A percentile compares a stretch with the other conserved stretches of the same genome.
These are phyloP conservation scores for Kwoniella newhampshirensis DNA, from an alignment of 768 basidiomycete species.

Conservation along the genomic window DNA sequence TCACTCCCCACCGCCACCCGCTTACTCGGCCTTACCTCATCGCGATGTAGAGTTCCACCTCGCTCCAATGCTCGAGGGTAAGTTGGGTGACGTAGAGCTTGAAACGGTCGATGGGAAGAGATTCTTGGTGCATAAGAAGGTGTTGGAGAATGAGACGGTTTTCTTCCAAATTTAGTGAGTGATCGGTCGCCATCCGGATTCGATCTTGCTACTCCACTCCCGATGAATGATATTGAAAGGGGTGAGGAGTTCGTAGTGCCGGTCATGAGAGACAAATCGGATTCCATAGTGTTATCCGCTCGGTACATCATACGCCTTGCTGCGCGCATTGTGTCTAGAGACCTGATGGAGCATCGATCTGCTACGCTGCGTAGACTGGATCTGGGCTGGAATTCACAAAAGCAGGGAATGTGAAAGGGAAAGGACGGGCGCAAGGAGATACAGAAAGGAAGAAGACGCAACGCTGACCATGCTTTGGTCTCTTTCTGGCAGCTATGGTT, in stretches of 20 bases:
- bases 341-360: too few species aligned
- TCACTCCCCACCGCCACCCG: constrained; percentile 37
- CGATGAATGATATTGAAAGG: too few species aligned
- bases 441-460: not conserved
- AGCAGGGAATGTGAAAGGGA: too few species aligned
- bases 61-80: constrained; percentile 35
- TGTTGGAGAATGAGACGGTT: constrained; percentile 44
- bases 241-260: too few species aligned
- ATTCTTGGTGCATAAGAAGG: constrained; percentile 43
- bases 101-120: constrained; percentile 43
- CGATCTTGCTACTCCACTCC: not conserved
- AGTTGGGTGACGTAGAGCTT: constrained; percentile 43
- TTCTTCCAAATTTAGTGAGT: constrained; percentile 52
- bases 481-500: constrained; percentile 37
- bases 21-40: constrained; percentile 42
- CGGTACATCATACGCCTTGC: too few species aligned
- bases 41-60: constrained; percentile 37
- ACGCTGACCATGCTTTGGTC: not conserved
- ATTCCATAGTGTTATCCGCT: too few species aligned
- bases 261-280: too few species aligned
- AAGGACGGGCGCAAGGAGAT: constrained; percentile 3
- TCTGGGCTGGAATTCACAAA: too few species aligned
- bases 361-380: too few species aligned
- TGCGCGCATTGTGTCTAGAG: too few species aligned
- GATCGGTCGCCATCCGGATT: too few species aligned